A percentile compares a stretch with the other conserved stretches of the same genome.
phyloP scores from a whole-genome alignment of 2,329 filamentous ascomycete genomes.

The Hymenoscyphus fructigenus region DNA sequence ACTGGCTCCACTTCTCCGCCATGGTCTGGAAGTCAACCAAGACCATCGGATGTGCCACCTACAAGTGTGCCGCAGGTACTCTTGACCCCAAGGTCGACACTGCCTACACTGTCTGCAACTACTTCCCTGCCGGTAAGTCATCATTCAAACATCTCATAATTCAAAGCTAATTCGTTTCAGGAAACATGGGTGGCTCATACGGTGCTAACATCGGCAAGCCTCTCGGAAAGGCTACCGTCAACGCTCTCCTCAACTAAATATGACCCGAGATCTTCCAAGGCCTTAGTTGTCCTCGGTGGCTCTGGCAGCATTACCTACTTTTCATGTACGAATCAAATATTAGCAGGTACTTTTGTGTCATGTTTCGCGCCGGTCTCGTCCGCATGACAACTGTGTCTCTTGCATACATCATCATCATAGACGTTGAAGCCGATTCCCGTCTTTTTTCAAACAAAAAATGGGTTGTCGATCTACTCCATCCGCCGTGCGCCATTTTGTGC shows the following conservation, averaged over 20 bases:
- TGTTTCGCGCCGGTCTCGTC: slow-evolving; percentile 10
- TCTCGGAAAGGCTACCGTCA: slow-evolving; percentile 39
- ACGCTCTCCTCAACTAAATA: slow-evolving; percentile 26
- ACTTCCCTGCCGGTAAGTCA: slow-evolving; percentile 66
- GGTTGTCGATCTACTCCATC: slow-evolving; percentile 5
- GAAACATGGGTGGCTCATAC: slow-evolving; percentile 56
- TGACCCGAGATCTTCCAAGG: slow-evolving; percentile 1
- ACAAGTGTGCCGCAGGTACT: slow-evolving; percentile 53
- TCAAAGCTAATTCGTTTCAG: slow-evolving; percentile 39
- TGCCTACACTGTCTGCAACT: slow-evolving; percentile 81
- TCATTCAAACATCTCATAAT: background rate
- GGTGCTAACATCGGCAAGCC: slow-evolving; percentile 50
- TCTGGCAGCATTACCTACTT: slow-evolving; percentile 26
- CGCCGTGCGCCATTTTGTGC: slow-evolving; percentile 1
- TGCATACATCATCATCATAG: slow-evolving; percentile 3
- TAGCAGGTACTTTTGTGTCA: slow-evolving; percentile 15
- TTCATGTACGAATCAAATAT: slow-evolving; percentile 26
- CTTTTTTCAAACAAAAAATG: background rate
- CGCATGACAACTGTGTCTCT: slow-evolving; percentile 8
- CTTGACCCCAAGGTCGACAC: slow-evolving; percentile 15
- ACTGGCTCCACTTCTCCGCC: slow-evolving; percentile 64
- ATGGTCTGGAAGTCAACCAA: slow-evolving; percentile 67
- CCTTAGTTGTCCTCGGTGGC: slow-evolving; percentile 17
- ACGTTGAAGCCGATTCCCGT: background rate
- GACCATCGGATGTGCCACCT: slow-evolving; percentile 61